Percentiles rank a stretch among this genome's conserved stretches.
Conservation (phyloP, 2,329 filamentous ascomycete genomes). For the Parastagonospora nodorum region DNA sequence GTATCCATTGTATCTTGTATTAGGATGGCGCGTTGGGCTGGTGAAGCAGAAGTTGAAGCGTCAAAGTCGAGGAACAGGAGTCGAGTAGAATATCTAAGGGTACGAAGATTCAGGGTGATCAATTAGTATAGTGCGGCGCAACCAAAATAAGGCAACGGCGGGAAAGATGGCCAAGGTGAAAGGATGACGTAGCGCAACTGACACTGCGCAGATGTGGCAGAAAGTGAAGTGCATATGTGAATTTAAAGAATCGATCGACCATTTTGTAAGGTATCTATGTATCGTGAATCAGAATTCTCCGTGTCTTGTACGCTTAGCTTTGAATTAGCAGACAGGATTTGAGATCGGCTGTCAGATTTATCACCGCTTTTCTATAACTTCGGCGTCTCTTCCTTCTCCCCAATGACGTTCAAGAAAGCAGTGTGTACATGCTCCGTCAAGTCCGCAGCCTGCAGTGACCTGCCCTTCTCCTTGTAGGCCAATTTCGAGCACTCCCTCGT, state of each 20-base stretch:
- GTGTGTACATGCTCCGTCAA: constrained; percentile 86
- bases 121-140: no score
- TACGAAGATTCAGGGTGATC: no score
- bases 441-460: constrained; percentile 90
- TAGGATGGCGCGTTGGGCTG: no score
- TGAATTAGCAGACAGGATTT: no score
- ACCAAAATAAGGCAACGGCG: no score
- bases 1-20: no score
- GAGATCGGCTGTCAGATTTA: background rate
- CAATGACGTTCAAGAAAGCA: constrained; percentile 80
- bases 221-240: background rate
- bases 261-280: background rate
- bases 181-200: no score
- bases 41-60: no score
- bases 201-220: no score
- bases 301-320: background rate
- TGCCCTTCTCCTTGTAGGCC: constrained; percentile 83
- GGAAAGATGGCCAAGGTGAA: no score
- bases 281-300: background rate
- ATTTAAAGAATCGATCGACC: background rate
- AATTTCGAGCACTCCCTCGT: constrained; percentile 89
- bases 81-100: no score
- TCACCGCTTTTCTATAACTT: constrained; percentile 20
- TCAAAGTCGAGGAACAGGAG: no score
- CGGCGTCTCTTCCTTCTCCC: constrained; percentile 57